phyloP scores from a whole-genome alignment of 2,329 filamentous ascomycete genomes.

The Zymoseptoria ardabiliae region DNA sequence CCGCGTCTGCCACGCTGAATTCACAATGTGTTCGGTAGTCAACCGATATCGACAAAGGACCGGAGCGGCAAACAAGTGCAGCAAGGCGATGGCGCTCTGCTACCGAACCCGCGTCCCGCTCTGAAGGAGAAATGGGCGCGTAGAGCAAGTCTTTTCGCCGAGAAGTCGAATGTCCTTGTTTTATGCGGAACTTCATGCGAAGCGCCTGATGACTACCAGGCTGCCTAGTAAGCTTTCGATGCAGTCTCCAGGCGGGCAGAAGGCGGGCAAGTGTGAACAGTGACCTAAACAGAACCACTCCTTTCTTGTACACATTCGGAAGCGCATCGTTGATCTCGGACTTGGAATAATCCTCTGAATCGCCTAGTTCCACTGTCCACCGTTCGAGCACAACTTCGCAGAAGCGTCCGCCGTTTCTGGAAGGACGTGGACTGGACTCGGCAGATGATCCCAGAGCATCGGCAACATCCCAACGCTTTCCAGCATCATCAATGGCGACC shows the following conservation, averaged over 20 bases:
- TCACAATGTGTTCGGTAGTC: conserved; percentile 82
- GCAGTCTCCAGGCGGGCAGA: conserved; percentile 79
- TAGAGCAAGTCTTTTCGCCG: conserved; percentile 59
- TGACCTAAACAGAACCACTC: conserved; percentile 87
- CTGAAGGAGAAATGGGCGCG: conserved; percentile 59
- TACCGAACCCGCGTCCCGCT: conserved; percentile 41
- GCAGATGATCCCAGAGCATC: conserved; percentile 67
- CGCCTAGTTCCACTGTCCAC: conserved; percentile 79
- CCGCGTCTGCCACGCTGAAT: conserved; percentile 85
- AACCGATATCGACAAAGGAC: conserved; percentile 72
- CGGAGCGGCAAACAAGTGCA: conserved; percentile 77
- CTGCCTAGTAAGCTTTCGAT: conserved; percentile 65
- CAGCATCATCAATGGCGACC: conserved; percentile 78
- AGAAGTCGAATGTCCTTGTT: conserved; percentile 47
- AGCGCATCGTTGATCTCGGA: conserved; percentile 53
- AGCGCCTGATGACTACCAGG: conserved; percentile 55
- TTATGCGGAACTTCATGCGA: conserved; percentile 71
- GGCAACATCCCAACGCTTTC: conserved; percentile 86
- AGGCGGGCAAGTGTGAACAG: conserved; percentile 76
- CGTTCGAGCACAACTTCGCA: conserved; percentile 81
- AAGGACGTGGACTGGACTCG: conserved; percentile 39
- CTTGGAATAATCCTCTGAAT: conserved; percentile 48
- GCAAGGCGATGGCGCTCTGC: conserved; percentile 74
- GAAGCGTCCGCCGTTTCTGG: conserved; percentile 32
- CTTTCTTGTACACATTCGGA: conserved; percentile 93